Percentiles rank a stretch among this genome's conserved stretches.
Evolutionary conservation across 306 rosid genomes (phyloP).

Genomic region (Lablab purpureus): DNA sequence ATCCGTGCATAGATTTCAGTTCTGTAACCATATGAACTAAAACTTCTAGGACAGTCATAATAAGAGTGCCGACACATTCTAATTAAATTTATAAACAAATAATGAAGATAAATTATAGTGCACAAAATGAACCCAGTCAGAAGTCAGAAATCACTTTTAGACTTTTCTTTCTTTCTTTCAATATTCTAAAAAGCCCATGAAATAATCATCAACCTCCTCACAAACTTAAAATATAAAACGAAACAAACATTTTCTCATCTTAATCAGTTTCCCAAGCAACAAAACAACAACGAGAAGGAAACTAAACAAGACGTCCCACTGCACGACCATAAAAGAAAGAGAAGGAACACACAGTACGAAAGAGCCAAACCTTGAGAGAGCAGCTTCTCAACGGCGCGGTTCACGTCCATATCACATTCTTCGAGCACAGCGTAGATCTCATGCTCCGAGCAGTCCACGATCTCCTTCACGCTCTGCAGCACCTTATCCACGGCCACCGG

Average conservation of each 20-base stretch:
- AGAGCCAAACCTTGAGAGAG: conserved; percentile 54
- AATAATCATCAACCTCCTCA: conserved; percentile 29
- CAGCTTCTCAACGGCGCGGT: conserved; percentile 55
- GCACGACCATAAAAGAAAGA: conserved; percentile 2
- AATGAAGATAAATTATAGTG: conserved; percentile 20
- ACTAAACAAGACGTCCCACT: background rate
- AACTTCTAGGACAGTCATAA: background rate
- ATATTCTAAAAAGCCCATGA: background rate
- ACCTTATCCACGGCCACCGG: conserved; percentile 31
- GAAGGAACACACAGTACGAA: background rate
- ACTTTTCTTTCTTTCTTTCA: background rate
- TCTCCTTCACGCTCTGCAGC: conserved; percentile 49
- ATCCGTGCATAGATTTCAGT: background rate
- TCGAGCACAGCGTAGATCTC: conserved; percentile 49
- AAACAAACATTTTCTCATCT: conserved; percentile 24
- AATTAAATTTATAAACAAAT: background rate
- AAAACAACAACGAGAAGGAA: background rate
- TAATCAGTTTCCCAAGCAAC: conserved; percentile 16
- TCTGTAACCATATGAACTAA: background rate
- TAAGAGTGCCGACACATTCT: background rate
- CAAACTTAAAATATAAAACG: background rate
- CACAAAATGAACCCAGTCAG: conserved; percentile 4
- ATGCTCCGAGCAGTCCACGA: conserved; percentile 46
- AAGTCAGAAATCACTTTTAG: background rate
- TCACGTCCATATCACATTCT: conserved; percentile 57